phyloP scores from a whole-genome alignment of 768 basidiomycete genomes.

The Tephrocybe sp. region DNA sequence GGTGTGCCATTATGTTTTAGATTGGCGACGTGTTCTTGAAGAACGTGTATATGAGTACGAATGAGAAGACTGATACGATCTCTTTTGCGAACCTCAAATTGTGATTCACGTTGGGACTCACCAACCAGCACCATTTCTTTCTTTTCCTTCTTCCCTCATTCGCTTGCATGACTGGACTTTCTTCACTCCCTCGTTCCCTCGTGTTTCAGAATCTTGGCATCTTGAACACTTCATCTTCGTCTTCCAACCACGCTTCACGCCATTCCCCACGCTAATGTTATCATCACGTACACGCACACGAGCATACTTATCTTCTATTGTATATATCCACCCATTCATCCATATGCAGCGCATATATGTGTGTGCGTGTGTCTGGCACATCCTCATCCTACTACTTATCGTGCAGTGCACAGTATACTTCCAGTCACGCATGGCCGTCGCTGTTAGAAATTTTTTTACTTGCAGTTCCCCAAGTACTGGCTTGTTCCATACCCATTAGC shows the following conservation, averaged over 20 bases:
- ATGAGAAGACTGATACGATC: slow-evolving; percentile 33
- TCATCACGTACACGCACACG: neutral
- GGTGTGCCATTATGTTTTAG: neutral
- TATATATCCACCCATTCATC: neutral
- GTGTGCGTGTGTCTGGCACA: neutral
- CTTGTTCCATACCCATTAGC: no score
- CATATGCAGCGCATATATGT: neutral
- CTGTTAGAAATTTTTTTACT: no score
- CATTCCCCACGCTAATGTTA: neutral
- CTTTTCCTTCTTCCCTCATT: neutral
- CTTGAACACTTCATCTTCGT: neutral
- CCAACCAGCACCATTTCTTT: neutral
- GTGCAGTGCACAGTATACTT: neutral
- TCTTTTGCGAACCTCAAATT: slow-evolving; percentile 31
- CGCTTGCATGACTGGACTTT: neutral
- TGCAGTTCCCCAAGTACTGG: no score
- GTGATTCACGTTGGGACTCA: no score
- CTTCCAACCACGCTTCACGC: neutral
- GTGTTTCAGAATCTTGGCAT: no score
- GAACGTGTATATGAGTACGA: slow-evolving; percentile 39
- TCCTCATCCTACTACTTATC: neutral
- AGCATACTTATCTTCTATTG: slow-evolving; percentile 7
- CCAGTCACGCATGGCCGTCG: neutral
- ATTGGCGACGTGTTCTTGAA: slow-evolving; percentile 32
- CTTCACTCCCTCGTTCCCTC: neutral